Evolutionary conservation across 2,329 filamentous ascomycete species (phyloP), one percentile per base, ranked within the genome.

Genomic region (Sarocladiaceae sp.): DNA sequence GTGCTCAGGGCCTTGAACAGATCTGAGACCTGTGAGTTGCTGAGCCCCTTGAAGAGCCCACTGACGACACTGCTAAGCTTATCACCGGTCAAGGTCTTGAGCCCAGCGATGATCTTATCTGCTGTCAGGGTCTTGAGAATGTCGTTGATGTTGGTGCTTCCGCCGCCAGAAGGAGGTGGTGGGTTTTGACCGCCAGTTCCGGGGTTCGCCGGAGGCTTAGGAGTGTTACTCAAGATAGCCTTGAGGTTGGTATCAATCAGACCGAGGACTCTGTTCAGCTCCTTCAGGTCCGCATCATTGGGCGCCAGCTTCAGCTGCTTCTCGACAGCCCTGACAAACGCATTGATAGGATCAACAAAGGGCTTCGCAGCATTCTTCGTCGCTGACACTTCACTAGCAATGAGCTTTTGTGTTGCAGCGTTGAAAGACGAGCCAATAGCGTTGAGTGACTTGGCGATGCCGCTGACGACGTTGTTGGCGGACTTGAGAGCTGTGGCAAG

Each of bases 271-370:
- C 29, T 15, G 20, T 49, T 49, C 46, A 49, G 29, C 46, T 33
- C 46, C n/a, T 11, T 18, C 15, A 49, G 28, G n/a, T 49, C 46
- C 3, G 18, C 29, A 28, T 33, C 26, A 18, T 31, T 47, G 6
- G 42, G 42, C 11, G n/a, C 10, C n/a, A 47, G 13, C 42, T 47
- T 47, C 26, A 47, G 23, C 23, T 28, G 23, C 22, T 28, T 47
- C 13, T 17, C 26, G 10, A 47, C 42, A 6, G 23, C 42, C 7
- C 18, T 47, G 4, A 36, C 26, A 23, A 49, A 35, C 33, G 29
- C 46, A 11, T 10, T 13, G 46, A 49, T 25, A 35, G 46, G 46
- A 49, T 49, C 46, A 35, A 49, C 46, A 11, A 49, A 33, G n/a
- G 46, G 46, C 46, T 49, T 49, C 4, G 46, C 26, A 12, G 28